Evolutionary conservation across 2,329 filamentous ascomycete species (phyloP), one percentile per base, ranked within the genome.

Genomic region (Aspergillus puulaauensis): DNA sequence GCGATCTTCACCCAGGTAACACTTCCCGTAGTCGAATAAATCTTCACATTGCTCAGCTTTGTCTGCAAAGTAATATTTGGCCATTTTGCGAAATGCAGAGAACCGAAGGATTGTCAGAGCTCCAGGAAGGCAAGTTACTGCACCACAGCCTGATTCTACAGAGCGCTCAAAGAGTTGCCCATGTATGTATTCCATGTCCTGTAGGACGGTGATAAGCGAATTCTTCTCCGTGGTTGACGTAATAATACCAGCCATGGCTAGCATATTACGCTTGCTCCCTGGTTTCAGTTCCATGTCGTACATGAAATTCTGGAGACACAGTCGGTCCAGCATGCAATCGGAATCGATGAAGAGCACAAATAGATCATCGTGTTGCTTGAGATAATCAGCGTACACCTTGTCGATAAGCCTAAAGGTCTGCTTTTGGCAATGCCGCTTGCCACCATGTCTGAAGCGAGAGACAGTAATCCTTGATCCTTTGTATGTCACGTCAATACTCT

Each of bases 251-350:
- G 93, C 98, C 91, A 97, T 97, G 53, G 93, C 93, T 69, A 98
- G 82, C 91, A 96, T 97, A 72, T 96, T 91, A 70, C 88, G 86
- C 70, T 90, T 87, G 77, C 93, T 96, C 54, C 93, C 93, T 1
- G 93, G 93, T 74, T 93, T 96, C 60, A 98, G 81, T 75, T 98
- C 92, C 95, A 98, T 98, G 72, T 98, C 93, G 75, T 95, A 97
- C 79, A 98, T 90, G 76, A 98, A 98, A 74, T 97, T 98, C 72
- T 97, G 93, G 59, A 98, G 85, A 72, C 93, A 98, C 41, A 93
- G 86, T 58, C 87, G 85, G 78, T 98, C 93, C 50, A 98, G 80
- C 61, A 97, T 95, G 75, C 95, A 98, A 73, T 98, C 93, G 0
- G 93, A 97, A 77, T 98, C 93, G 71, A 98, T 97, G 77, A 98